These are phyloP conservation scores for Mycogone perniciosa DNA, from an alignment of 2,329 filamentous ascomycete species.

Conservation along the genomic window DNA sequence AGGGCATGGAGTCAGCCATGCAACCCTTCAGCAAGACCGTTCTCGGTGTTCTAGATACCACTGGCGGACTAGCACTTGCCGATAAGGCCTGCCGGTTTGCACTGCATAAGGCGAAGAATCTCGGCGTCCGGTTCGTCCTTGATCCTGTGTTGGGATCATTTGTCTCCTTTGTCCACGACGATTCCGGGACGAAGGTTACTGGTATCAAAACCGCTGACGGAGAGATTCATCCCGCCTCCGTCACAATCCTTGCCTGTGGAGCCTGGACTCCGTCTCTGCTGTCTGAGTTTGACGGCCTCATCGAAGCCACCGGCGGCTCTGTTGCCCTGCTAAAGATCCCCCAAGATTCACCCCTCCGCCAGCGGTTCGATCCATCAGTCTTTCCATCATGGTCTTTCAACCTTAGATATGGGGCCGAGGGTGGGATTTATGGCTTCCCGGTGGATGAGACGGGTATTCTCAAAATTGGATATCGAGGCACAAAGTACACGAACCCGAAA, in stretches of 20 bases:
- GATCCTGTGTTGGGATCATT: conserved; percentile 26
- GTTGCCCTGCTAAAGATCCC: conserved; percentile 41
- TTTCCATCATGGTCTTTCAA: conserved; percentile 42
- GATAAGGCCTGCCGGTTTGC: conserved; percentile 41
- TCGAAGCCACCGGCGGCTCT: conserved; percentile 43
- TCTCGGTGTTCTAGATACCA: conserved; percentile 39
- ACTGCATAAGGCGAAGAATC: conserved; percentile 33
- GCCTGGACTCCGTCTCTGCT: conserved; percentile 38
- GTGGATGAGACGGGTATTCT: conserved; percentile 35
- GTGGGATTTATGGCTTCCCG: conserved; percentile 44
- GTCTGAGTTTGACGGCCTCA: conserved; percentile 33
- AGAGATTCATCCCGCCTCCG: conserved; percentile 22
- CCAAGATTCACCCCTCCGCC: not conserved
- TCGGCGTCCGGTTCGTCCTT: conserved; percentile 38
- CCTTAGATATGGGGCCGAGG: conserved; percentile 24
- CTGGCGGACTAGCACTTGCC: conserved; percentile 38
- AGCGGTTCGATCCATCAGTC: conserved; percentile 31
- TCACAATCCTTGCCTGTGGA: conserved; percentile 36
- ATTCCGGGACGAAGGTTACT: conserved; percentile 16
- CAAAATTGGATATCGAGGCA: conserved; percentile 45
- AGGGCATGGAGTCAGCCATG: conserved; percentile 26
- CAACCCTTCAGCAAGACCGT: conserved; percentile 30
- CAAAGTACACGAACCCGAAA: conserved; percentile 43
- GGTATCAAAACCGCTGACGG: conserved; percentile 36
- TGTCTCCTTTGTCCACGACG: conserved; percentile 19